These are phyloP conservation scores for Colletotrichum sp. DNA, from an alignment of 2,329 filamentous ascomycete species.

Conservation along the genomic window DNA sequence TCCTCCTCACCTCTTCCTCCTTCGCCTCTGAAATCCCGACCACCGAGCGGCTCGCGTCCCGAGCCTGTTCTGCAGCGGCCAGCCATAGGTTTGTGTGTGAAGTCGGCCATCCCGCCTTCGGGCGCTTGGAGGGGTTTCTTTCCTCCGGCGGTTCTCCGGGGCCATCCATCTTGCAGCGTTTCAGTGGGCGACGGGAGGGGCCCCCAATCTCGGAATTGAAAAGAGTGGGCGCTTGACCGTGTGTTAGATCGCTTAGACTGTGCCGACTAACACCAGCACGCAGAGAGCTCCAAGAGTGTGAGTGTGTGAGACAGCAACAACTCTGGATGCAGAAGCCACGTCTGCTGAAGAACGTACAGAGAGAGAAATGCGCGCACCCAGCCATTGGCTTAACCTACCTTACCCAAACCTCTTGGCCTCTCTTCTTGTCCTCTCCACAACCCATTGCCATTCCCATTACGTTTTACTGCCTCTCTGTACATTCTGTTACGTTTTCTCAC, in stretches of 20 bases:
- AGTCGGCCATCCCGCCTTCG: not conserved
- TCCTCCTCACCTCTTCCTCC: not conserved
- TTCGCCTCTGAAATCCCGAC: not conserved
- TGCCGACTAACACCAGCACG: not conserved
- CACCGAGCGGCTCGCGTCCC: not conserved
- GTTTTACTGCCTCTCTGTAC: not conserved
- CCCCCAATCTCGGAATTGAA: slow-evolving; percentile 7
- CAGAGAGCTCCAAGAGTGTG: not conserved
- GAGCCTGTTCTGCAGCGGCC: not conserved
- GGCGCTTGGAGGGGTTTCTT: not conserved
- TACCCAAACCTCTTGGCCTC: not conserved
- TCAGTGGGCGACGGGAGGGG: not conserved
- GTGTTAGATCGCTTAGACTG: slow-evolving; percentile 1
- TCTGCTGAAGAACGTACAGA: not conserved
- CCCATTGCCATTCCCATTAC: not conserved
- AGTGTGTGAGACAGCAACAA: not conserved
- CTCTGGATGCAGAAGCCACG: not conserved
- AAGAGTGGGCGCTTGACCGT: not conserved
- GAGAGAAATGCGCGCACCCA: not conserved
- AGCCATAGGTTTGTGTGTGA: not conserved
- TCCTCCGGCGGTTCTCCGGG: slow-evolving; percentile 14
- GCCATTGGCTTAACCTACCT: not conserved
- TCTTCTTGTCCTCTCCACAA: not conserved
- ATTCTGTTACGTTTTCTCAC: not conserved
- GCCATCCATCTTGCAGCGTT: slow-evolving; percentile 7